Base-by-base conservation (phyloP, 768 basidiomycete genomes). In the Naganishia randhawae region DNA sequence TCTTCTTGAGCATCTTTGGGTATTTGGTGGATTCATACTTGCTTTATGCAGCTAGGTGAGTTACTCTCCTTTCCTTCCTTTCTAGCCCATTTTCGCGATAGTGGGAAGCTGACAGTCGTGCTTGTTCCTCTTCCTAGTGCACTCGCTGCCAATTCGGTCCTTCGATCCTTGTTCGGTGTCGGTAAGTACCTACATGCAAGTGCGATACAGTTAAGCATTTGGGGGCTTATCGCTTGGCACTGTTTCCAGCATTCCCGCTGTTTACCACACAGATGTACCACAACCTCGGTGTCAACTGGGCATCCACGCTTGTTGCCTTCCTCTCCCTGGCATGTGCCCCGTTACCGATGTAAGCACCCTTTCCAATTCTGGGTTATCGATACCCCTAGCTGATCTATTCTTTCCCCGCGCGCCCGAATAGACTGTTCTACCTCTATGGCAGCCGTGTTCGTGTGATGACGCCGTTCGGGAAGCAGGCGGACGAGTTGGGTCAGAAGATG, bases 21-120 rank as follows among this genome's bases (percentile, higher is more conserved):
- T 89, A 89, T 80, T 82, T 89, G 66, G 86, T 90, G 84, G 88
- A 89, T 73, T 81, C 85, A 16, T 89, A 89, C 81, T 82, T 82
- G 50, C 81, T 88, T 50, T 87, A 86, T 77, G 85, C 80, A 69
- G 87, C 87, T 2, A 86, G 86, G 71, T 61, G 33, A 35, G 57
- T 29, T 39, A 1, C 16, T 9, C 6, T n/a, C 14, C 22, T 48
- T 22, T 17, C 3, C 4, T 48, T 10, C 29, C 4, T 22, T 13
- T 39, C n/a, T n/a, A n/a, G n/a, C n/a, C n/a, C n/a, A n/a, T n/a
- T n/a, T n/a, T n/a, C 13, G n/a, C 14, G 2, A 7, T 22, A 19
- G 10, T 13, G 22, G 11, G 35, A 8, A 33, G 16, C 57, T 61
- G 39, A 61, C 16, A 7, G 19, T 9, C 8, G 19, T 6, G 11